Evolutionary conservation across 2,329 filamentous ascomycete genomes (phyloP).

Genomic region (Colletotrichum sp.): DNA sequence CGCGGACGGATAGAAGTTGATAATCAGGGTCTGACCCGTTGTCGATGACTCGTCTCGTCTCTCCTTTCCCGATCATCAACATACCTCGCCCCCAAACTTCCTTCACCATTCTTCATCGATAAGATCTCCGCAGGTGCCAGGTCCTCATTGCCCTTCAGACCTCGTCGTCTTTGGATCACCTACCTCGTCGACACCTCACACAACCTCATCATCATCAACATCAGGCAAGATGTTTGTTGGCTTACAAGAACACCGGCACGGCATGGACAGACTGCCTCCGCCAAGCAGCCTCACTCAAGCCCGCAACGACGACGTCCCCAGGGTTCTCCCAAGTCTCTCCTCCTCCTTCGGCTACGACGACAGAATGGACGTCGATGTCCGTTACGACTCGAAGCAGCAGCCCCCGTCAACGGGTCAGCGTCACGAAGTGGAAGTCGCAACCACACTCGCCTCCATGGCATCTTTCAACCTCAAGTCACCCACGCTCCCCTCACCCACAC

Average conservation of each 20-base stretch:
- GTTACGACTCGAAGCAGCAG: neutral
- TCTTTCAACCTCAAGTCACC: constrained; percentile 21
- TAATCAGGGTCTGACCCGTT: constrained; percentile 24
- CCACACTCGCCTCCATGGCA: constrained; percentile 17
- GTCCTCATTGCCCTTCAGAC: neutral
- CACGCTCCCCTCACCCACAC: constrained; percentile 11
- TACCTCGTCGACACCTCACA: neutral
- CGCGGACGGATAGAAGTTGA: constrained; percentile 8
- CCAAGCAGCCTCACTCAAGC: neutral
- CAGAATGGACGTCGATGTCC: constrained; percentile 13
- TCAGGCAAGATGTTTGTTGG: constrained; percentile 15
- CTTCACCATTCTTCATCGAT: constrained; percentile 15
- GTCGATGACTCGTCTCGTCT: constrained; percentile 23
- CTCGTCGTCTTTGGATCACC: neutral
- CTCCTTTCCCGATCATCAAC: constrained; percentile 4
- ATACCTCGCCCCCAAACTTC: neutral
- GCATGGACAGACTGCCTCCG: constrained; percentile 12
- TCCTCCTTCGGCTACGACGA: constrained; percentile 17
- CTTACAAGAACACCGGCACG: constrained; percentile 14
- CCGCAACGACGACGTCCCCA: constrained; percentile 4
- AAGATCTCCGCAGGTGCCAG: neutral
- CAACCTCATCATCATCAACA: neutral
- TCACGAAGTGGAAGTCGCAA: constrained; percentile 18
- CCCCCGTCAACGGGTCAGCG: neutral
- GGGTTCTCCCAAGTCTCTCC: constrained; percentile 13